phyloP scores from a whole-genome alignment of 2,329 filamentous ascomycete genomes.

The Diaporthe ilicicola region DNA sequence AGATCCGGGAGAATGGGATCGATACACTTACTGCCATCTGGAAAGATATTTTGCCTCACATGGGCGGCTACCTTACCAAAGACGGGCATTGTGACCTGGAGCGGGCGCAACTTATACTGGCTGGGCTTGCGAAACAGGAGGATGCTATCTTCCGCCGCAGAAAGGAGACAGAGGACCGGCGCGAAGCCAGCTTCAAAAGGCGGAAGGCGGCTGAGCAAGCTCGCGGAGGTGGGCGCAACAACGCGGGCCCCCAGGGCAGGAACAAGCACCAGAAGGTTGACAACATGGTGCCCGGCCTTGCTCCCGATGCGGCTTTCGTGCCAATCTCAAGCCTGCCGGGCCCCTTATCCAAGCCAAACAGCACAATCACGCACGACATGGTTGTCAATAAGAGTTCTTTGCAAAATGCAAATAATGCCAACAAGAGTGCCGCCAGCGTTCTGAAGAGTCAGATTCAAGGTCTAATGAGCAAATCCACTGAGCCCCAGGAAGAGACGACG shows the following conservation, averaged over 20 bases:
- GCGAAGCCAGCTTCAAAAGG: constrained; percentile 80
- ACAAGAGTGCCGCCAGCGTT: constrained; percentile 92
- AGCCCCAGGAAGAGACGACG: constrained; percentile 26
- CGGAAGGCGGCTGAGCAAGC: constrained; percentile 74
- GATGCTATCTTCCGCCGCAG: constrained; percentile 91
- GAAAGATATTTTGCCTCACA: constrained; percentile 87
- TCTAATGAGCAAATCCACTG: constrained; percentile 39
- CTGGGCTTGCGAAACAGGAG: constrained; percentile 90
- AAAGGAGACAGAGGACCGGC: constrained; percentile 84
- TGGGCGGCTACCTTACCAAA: constrained; percentile 96
- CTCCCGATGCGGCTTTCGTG: constrained; percentile 40
- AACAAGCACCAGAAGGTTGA: constrained; percentile 34
- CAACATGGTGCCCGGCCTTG: constrained; percentile 32
- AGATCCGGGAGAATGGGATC: constrained; percentile 97
- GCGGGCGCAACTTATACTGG: constrained; percentile 86
- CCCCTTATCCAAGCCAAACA: constrained; percentile 50
- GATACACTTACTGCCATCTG: constrained; percentile 97
- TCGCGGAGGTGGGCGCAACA: constrained; percentile 44
- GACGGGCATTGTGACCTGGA: constrained; percentile 91
- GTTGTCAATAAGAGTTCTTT: constrained; percentile 77
- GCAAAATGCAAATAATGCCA: constrained; percentile 78
- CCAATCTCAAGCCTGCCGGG: constrained; percentile 60
- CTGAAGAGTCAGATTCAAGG: constrained; percentile 81
- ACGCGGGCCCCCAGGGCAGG: constrained; percentile 40
- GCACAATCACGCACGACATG: constrained; percentile 83